These are phyloP conservation scores for Brassica nigra DNA, from an alignment of 345 rosid species.

Conservation along the genomic window DNA sequence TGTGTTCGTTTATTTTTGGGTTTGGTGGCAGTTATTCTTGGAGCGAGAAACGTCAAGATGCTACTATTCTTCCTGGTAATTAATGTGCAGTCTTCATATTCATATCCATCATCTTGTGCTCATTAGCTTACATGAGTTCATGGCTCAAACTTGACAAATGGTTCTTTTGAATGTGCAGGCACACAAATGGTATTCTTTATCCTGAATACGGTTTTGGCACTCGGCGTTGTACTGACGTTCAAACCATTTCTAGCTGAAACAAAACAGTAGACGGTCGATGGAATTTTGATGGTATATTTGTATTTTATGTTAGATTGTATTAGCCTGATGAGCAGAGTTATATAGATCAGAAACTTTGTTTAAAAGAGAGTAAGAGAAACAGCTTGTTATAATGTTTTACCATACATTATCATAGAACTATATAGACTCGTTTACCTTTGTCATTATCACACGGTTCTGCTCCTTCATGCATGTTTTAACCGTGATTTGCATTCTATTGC, in stretches of 20 bases:
- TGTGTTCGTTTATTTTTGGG: not conserved
- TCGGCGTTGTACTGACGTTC: slow-evolving; percentile 67
- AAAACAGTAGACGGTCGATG: not conserved
- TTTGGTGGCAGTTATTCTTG: slow-evolving; percentile 45
- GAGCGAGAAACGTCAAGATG: slow-evolving; percentile 51
- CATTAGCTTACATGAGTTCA: not conserved
- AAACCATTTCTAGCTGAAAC: slow-evolving; percentile 62
- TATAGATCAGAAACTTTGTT: not conserved
- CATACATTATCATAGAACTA: no score
- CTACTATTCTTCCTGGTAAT: slow-evolving; percentile 51
- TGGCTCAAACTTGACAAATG: not conserved
- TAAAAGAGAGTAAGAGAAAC: no score
- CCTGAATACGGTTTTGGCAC: slow-evolving; percentile 52
- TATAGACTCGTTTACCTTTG: not conserved
- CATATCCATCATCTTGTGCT: not conserved
- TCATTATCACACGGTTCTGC: not conserved
- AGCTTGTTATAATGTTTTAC: no score
- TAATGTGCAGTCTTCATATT: not conserved
- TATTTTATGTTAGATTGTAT: not conserved
- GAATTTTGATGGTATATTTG: not conserved
- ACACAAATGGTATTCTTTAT: slow-evolving; percentile 66
- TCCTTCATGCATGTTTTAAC: not conserved
- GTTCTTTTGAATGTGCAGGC: slow-evolving; percentile 48
- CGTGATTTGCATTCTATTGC: no score
- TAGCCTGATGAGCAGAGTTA: not conserved